Conservation (phyloP, 345 rosid genomes). For the Limnanthes douglasii region DNA sequence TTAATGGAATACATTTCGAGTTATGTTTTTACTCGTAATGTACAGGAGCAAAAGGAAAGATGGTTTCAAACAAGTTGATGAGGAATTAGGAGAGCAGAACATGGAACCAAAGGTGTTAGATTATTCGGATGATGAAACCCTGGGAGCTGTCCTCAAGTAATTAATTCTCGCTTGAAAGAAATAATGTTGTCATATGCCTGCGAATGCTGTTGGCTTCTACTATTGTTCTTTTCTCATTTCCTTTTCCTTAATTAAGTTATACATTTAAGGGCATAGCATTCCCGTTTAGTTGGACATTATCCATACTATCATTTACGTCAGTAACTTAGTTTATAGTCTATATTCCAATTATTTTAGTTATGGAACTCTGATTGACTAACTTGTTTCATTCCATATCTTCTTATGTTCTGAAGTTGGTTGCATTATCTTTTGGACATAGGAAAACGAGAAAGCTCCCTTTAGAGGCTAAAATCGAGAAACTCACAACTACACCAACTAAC, state of each 20-base stretch:
- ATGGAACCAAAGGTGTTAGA: conserved; percentile 8
- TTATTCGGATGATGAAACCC: conserved; percentile 24
- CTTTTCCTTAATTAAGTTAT: not conserved
- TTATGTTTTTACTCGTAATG: too few relatives aligned
- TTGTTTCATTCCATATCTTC: not conserved
- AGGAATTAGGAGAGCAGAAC: conserved; percentile 6
- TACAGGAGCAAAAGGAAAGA: conserved; percentile 15
- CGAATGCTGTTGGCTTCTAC: not conserved
- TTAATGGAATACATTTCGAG: too few relatives aligned
- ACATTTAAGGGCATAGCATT: too few relatives aligned
- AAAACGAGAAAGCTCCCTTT: conserved; percentile 13
- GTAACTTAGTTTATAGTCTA: too few relatives aligned
- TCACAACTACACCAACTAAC: conserved; percentile 4
- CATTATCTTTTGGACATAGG: conserved; percentile 10
- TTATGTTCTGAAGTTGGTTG: not conserved
- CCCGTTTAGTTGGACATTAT: too few relatives aligned
- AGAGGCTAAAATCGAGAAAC: conserved; percentile 10
- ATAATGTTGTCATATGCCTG: not conserved
- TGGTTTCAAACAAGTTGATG: not conserved
- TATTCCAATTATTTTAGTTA: too few relatives aligned
- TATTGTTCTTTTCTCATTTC: not conserved
- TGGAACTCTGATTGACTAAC: too few relatives aligned
- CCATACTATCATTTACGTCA: too few relatives aligned
- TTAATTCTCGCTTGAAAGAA: conserved; percentile 2
- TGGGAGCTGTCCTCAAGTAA: conserved; percentile 29